Conservation (phyloP, 2,329 filamentous ascomycete genomes). For the Claviceps digitariae region DNA sequence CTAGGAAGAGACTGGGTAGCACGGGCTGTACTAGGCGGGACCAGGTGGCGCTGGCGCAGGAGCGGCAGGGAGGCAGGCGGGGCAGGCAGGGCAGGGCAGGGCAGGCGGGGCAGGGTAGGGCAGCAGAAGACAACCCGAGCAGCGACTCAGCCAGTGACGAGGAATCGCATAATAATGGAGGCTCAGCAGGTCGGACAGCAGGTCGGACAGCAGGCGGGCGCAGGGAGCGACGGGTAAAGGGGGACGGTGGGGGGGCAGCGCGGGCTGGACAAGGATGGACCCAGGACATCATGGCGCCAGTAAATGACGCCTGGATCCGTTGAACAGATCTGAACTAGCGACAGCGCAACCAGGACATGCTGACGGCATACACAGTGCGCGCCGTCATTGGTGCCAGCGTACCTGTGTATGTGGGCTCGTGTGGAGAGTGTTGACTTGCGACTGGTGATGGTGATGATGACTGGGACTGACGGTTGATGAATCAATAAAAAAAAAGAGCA, state of each 20-base stretch:
- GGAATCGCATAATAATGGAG: background rate
- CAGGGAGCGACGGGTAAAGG: too few species aligned
- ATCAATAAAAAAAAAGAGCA: conserved; percentile 10
- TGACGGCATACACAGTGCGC: background rate
- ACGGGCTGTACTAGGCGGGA: too few species aligned
- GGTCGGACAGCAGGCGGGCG: background rate
- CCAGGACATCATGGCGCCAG: background rate
- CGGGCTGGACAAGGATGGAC: background rate
- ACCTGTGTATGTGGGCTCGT: background rate
- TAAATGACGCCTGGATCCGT: background rate
- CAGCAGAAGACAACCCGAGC: background rate
- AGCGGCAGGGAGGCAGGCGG: background rate
- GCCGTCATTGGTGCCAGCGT: background rate
- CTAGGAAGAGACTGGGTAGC: too few species aligned
- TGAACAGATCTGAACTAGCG: background rate
- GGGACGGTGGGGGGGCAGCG: background rate
- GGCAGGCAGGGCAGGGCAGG: background rate
- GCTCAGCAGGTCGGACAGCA: background rate
- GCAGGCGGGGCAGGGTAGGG: background rate
- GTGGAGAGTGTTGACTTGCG: background rate
- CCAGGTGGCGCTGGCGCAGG: background rate
- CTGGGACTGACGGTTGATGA: background rate
- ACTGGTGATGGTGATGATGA: background rate
- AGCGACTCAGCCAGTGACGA: background rate
- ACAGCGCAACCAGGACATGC: background rate